These are phyloP conservation scores for Crithidia brevicula DNA, from an alignment of 208 protist species.

Conservation along the genomic window DNA sequence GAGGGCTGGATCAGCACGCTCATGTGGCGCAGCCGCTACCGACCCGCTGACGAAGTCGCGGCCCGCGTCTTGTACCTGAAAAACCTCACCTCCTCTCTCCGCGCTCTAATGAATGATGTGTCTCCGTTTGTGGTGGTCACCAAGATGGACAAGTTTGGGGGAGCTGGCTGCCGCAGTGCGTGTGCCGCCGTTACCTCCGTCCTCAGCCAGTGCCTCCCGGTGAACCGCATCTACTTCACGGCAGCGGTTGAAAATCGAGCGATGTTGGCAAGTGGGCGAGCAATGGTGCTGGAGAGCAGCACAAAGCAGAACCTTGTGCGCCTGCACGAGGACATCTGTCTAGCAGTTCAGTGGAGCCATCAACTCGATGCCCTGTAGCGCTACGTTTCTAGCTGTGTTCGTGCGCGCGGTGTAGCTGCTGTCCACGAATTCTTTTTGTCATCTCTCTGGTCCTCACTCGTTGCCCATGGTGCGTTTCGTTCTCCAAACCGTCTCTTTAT, in stretches of 20 bases:
- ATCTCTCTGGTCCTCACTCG: no score
- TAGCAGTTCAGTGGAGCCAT: slow-evolving; percentile 62
- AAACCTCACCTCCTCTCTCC: slow-evolving; percentile 46
- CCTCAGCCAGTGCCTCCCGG: slow-evolving; percentile 64
- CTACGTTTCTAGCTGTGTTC: background rate
- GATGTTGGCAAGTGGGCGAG: slow-evolving; percentile 29
- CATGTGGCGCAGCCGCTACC: slow-evolving; percentile 55
- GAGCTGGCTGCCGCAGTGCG: slow-evolving; percentile 44
- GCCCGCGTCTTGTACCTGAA: slow-evolving; percentile 59
- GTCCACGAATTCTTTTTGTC: background rate
- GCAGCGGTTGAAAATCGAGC: slow-evolving; percentile 54
- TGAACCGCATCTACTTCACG: slow-evolving; percentile 79
- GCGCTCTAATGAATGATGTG: slow-evolving; percentile 58
- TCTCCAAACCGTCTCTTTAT: no score
- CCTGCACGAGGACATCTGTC: slow-evolving; percentile 70
- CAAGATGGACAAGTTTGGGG: slow-evolving; percentile 87
- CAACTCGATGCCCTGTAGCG: slow-evolving; percentile 40
- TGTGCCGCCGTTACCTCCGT: slow-evolving; percentile 42
- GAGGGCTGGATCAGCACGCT: slow-evolving; percentile 64
- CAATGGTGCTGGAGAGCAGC: slow-evolving; percentile 48
- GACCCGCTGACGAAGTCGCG: slow-evolving; percentile 42
- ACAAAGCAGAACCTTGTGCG: slow-evolving; percentile 58
- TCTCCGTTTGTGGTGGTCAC: slow-evolving; percentile 75
- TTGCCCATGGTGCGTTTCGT: no score
- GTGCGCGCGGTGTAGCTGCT: background rate